Conservation (phyloP, 73 alveolate species). For the Paramecium sexaurelia region DNA sequence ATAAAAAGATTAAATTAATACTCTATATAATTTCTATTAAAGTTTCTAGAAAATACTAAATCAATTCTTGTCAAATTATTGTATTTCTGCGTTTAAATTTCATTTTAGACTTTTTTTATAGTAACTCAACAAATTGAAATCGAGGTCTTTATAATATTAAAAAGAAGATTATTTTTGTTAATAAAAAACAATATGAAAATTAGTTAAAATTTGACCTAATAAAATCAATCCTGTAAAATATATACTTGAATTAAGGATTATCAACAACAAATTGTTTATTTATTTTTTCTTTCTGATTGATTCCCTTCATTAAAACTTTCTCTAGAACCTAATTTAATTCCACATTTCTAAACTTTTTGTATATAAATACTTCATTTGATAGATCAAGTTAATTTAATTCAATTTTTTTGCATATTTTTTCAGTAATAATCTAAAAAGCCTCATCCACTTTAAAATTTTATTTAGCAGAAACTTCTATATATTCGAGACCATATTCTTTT, state of each 20-base stretch:
- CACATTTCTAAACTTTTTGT: not conserved
- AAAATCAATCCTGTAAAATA: not conserved
- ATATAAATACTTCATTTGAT: conserved; percentile 37
- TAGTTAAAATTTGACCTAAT: not conserved
- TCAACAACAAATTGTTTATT: not conserved
- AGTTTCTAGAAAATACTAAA: not conserved
- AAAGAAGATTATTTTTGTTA: not conserved
- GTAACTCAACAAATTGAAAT: no score
- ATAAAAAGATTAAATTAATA: not conserved
- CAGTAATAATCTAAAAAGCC: conserved; percentile 47
- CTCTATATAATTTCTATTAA: not conserved
- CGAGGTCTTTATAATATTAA: no score
- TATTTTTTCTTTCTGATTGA: not conserved
- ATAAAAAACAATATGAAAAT: not conserved
- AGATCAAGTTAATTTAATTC: conserved; percentile 67
- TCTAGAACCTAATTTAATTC: conserved; percentile 68
- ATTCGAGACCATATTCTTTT: conserved; percentile 37
- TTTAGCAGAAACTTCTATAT: conserved; percentile 66
- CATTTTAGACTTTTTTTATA: no score
- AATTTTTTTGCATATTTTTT: conserved; percentile 66
- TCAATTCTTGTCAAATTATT: not conserved
- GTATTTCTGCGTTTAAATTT: not conserved
- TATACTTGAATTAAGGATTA: not conserved
- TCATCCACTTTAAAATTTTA: conserved; percentile 64
- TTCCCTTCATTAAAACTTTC: not conserved